Evolutionary conservation across 129 eudicot genomes (phyloP).

Genomic region (Flaveria brownii): DNA sequence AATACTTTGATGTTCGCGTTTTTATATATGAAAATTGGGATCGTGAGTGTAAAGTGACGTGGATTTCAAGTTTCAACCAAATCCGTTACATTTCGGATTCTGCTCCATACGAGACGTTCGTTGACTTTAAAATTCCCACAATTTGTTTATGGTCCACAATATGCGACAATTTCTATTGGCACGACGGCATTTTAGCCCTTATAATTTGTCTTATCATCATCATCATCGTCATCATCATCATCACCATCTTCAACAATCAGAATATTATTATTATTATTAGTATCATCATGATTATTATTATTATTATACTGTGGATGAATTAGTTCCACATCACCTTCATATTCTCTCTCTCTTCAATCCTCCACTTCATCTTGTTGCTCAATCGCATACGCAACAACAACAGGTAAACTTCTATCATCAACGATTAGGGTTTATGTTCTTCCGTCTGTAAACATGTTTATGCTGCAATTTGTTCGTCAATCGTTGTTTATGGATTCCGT

Average conservation of each 20-base stretch:
- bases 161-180: conserved; percentile 33
- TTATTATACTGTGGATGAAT: conserved; percentile 35
- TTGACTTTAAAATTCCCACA: conserved; percentile 13
- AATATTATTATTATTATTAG: background rate
- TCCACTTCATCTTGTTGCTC: conserved; percentile 20
- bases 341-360: conserved; percentile 18
- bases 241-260: background rate
- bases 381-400: conserved; percentile 22
- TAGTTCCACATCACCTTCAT: conserved; percentile 37
- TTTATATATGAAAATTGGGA: too few species aligned
- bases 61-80: background rate
- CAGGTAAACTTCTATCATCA: conserved; percentile 24
- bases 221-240: background rate
- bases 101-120: background rate
- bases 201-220: background rate
- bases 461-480: background rate
- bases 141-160: background rate
- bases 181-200: conserved; percentile 31
- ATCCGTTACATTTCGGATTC: background rate
- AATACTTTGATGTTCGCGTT: too few species aligned
- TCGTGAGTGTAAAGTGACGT: too few species aligned
- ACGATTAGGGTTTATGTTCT: conserved; percentile 9
- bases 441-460: background rate
- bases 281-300: background rate
- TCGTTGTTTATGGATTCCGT: background rate